Conservation (phyloP, 1,284 basidiomycete genomes). For the Cryptococcus floricola region DNA sequence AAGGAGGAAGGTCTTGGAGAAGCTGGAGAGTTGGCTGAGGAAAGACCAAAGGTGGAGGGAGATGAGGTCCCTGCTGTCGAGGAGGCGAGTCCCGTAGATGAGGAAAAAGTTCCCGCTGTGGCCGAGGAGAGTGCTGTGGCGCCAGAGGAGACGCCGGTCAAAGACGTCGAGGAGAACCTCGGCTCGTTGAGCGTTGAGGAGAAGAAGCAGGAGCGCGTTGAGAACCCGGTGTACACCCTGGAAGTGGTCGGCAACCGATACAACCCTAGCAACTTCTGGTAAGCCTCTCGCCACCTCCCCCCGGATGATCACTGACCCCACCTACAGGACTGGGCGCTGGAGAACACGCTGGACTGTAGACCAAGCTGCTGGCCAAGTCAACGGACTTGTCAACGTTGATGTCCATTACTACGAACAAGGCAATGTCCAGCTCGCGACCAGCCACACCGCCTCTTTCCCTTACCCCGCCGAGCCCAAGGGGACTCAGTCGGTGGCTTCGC, state of each 20-base stretch:
- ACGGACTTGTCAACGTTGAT: slow-evolving; percentile 67
- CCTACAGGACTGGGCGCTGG: slow-evolving; percentile 82
- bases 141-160: neutral
- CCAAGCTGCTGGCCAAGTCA: slow-evolving; percentile 36
- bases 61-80: slow-evolving; percentile 1
- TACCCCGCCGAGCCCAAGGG: slow-evolving; percentile 60
- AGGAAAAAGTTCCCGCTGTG: slow-evolving; percentile 16
- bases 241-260: slow-evolving; percentile 91
- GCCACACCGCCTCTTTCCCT: slow-evolving; percentile 61
- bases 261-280: slow-evolving; percentile 88
- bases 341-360: slow-evolving; percentile 57
- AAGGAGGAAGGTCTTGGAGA: slow-evolving; percentile 18
- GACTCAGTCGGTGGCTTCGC: slow-evolving; percentile 56
- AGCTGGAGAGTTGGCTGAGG: neutral
- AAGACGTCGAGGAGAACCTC: slow-evolving; percentile 7
- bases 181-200: slow-evolving; percentile 8
- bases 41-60: slow-evolving; percentile 3
- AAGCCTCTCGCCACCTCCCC: slow-evolving; percentile 20
- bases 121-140: neutral
- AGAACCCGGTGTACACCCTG: slow-evolving; percentile 58
- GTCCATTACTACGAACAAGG: slow-evolving; percentile 97
- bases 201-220: slow-evolving; percentile 26
- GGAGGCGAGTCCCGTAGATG: slow-evolving; percentile 13
- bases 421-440: slow-evolving; percentile 84
- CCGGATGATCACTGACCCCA: neutral